Evolutionary conservation across 805 yeast species (phyloP).

Genomic region (Komagataella pastoris): DNA sequence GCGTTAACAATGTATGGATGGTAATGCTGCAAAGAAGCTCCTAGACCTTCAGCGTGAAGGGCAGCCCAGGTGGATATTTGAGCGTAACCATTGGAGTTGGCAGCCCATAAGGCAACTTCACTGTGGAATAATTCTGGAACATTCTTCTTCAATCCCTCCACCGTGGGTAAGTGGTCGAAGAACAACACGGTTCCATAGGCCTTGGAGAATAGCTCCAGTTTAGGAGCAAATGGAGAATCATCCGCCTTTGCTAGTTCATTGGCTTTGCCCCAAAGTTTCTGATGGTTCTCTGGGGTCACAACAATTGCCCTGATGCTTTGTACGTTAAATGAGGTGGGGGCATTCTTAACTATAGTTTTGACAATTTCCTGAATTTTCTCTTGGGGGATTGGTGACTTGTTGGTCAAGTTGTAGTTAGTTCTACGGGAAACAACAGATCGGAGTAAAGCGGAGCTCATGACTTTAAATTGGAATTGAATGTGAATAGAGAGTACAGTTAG

Average conservation of each 20-base stretch:
- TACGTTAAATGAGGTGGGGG: slow-evolving; percentile 39
- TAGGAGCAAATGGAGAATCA: slow-evolving; percentile 19
- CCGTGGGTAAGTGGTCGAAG: slow-evolving; percentile 26
- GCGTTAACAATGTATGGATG: slow-evolving; percentile 25
- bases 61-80: slow-evolving; percentile 38
- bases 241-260: slow-evolving; percentile 22
- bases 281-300: slow-evolving; percentile 30
- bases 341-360: slow-evolving; percentile 29
- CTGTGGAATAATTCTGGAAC: slow-evolving; percentile 26
- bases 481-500: not conserved
- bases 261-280: slow-evolving; percentile 30
- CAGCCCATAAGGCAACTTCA: slow-evolving; percentile 33
- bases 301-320: slow-evolving; percentile 36
- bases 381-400: slow-evolving; percentile 23
- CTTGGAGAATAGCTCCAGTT: slow-evolving; percentile 15
- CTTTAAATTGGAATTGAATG: not conserved
- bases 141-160: slow-evolving; percentile 25
- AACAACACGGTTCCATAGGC: slow-evolving; percentile 33
- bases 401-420: slow-evolving; percentile 30
- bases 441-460: slow-evolving; percentile 9
- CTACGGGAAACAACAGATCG: slow-evolving; percentile 27
- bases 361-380: slow-evolving; percentile 25
- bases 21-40: slow-evolving; percentile 41
- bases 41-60: slow-evolving; percentile 27
- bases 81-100: slow-evolving; percentile 34